These are phyloP conservation scores for Sporothrix protearum DNA, from an alignment of 2,329 filamentous ascomycete genomes.

Conservation along the genomic window DNA sequence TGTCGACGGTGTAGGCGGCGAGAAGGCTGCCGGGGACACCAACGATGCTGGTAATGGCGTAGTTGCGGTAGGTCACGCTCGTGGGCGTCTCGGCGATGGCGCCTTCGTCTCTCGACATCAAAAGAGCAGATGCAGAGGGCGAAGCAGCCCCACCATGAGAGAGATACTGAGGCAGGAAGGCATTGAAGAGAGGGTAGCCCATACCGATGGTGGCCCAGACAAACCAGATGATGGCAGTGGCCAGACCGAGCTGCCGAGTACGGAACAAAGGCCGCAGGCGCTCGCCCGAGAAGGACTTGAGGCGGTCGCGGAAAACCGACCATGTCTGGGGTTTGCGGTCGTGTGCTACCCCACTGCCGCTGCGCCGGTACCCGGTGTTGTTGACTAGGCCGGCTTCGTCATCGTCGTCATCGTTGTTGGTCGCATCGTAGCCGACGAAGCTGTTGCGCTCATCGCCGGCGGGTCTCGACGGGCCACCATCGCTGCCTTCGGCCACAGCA, in stretches of 20 bases:
- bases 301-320: slow-evolving; percentile 53
- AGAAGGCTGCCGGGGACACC: slow-evolving; percentile 75
- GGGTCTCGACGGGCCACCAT: slow-evolving; percentile 25
- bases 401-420: slow-evolving; percentile 7
- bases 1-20: slow-evolving; percentile 68
- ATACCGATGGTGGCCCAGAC: slow-evolving; percentile 80
- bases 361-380: slow-evolving; percentile 1
- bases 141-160: slow-evolving; percentile 49
- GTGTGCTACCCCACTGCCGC: background rate
- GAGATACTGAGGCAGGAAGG: slow-evolving; percentile 84
- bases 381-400: slow-evolving; percentile 16
- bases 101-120: slow-evolving; percentile 27
- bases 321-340: slow-evolving; percentile 27
- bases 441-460: slow-evolving; percentile 9
- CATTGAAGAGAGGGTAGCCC: slow-evolving; percentile 85
- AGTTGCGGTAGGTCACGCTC: slow-evolving; percentile 68
- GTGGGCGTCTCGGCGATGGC: slow-evolving; percentile 37
- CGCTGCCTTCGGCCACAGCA: slow-evolving; percentile 48
- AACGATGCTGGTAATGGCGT: slow-evolving; percentile 72
- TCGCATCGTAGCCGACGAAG: slow-evolving; percentile 22
- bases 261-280: slow-evolving; percentile 65
- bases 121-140: slow-evolving; percentile 34
- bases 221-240: slow-evolving; percentile 65
- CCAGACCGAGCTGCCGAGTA: slow-evolving; percentile 48
- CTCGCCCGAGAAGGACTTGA: slow-evolving; percentile 64